A percentile compares a stretch with the other conserved stretches of the same genome.
phyloP scores from a whole-genome alignment of 345 rosid species.

The Brassica napus region DNA sequence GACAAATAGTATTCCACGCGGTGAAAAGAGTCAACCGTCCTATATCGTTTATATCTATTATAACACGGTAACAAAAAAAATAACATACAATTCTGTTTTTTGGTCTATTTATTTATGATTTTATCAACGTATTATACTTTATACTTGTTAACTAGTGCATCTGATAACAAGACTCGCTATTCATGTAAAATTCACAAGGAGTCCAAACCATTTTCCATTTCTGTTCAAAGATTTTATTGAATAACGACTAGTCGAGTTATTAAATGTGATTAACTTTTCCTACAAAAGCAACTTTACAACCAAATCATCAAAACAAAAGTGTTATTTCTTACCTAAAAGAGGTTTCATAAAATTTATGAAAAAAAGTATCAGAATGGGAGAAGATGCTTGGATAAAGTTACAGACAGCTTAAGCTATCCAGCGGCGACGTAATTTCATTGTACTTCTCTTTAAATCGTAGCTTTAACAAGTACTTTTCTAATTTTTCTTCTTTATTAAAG shows the following conservation, averaged over 20 bases:
- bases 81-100: background rate
- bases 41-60: too few relatives aligned
- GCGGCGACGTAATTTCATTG: constrained; percentile 18
- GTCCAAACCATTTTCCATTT: background rate
- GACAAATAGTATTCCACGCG: too few relatives aligned
- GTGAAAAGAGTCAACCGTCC: too few relatives aligned
- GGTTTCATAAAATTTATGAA: background rate
- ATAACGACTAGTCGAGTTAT: background rate
- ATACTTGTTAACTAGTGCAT: background rate
- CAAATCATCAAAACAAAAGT: constrained; percentile 16
- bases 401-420: constrained; percentile 2
- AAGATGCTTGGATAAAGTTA: constrained; percentile 27
- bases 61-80: background rate
- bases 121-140: background rate
- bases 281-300: constrained; percentile 18
- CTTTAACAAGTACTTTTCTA: background rate
- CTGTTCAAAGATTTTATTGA: background rate
- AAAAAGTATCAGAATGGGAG: background rate
- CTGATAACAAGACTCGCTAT: background rate
- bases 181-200: background rate
- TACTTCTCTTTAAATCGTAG: background rate
- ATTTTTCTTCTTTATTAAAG: background rate
- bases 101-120: too few relatives aligned
- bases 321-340: background rate
- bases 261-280: constrained; percentile 25